phyloP scores from a whole-genome alignment of 2,329 filamentous ascomycete species.

The Exophiala oligosperma region DNA sequence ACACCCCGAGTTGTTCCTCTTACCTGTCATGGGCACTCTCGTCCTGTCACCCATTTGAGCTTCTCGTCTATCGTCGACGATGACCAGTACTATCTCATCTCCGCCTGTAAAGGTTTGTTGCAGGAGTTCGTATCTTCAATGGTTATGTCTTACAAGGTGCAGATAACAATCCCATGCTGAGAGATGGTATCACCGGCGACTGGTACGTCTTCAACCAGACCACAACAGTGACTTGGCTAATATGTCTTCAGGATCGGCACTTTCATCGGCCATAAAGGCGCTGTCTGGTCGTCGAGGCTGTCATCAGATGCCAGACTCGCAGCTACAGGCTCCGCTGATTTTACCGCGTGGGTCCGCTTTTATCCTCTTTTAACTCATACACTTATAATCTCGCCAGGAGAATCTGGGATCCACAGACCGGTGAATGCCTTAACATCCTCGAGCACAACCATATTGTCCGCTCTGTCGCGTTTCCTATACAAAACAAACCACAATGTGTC shows the following conservation, averaged over 20 bases:
- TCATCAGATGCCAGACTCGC: slow-evolving; percentile 85
- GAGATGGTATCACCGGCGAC: slow-evolving; percentile 91
- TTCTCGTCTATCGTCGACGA: slow-evolving; percentile 84
- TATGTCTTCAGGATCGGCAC: slow-evolving; percentile 72
- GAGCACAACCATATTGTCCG: slow-evolving; percentile 95
- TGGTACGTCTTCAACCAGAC: slow-evolving; percentile 57
- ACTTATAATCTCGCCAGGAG: slow-evolving; percentile 59
- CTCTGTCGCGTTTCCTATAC: slow-evolving; percentile 83
- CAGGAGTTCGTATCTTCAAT: no score
- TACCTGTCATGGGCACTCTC: slow-evolving; percentile 92
- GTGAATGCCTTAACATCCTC: slow-evolving; percentile 82
- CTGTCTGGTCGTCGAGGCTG: slow-evolving; percentile 92
- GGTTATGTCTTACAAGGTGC: slow-evolving; percentile 21
- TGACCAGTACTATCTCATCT: slow-evolving; percentile 87
- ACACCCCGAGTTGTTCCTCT: slow-evolving; percentile 72
- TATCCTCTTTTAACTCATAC: neutral
- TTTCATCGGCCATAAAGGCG: slow-evolving; percentile 96
- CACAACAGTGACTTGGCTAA: neutral
- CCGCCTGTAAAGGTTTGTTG: slow-evolving; percentile 76
- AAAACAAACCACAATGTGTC: slow-evolving; percentile 74
- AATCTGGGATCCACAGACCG: slow-evolving; percentile 95
- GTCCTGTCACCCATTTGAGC: slow-evolving; percentile 85
- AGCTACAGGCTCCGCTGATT: slow-evolving; percentile 93
- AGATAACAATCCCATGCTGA: slow-evolving; percentile 99
- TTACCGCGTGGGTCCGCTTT: slow-evolving; percentile 71